Conservation (phyloP, 108 stramenopile genomes). For the Pseudonitzschia multistriata region DNA sequence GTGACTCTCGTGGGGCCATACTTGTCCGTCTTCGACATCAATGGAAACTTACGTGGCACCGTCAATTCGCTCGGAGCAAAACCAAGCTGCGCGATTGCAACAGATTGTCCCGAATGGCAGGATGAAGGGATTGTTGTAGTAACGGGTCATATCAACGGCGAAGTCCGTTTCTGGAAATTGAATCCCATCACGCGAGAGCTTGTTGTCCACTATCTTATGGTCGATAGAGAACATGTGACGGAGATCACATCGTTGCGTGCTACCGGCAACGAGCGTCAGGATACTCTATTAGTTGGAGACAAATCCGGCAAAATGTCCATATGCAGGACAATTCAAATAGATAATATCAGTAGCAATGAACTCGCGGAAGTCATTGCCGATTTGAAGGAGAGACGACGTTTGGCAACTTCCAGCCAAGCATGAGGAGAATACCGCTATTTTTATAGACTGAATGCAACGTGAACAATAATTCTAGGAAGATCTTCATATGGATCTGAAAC, state of each 20-base stretch:
- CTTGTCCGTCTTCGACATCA: conserved; percentile 86
- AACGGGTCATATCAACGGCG: conserved; percentile 93
- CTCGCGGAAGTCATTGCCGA: conserved; percentile 30
- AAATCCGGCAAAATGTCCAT: conserved; percentile 81
- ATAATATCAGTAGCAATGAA: conserved; percentile 61
- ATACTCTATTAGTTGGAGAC: conserved; percentile 88
- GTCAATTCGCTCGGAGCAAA: conserved; percentile 54
- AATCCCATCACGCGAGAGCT: conserved; percentile 55
- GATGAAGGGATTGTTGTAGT: conserved; percentile 88
- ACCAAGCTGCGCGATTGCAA: conserved; percentile 83
- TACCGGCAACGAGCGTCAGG: conserved; percentile 60
- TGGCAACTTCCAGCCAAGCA: not conserved
- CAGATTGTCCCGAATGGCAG: conserved; percentile 93
- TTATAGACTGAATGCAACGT: not conserved
- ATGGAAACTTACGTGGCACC: conserved; percentile 84
- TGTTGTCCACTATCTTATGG: conserved; percentile 54
- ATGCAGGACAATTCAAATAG: conserved; percentile 73
- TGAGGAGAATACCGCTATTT: not conserved
- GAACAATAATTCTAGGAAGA: too few relatives aligned
- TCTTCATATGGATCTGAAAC: too few relatives aligned
- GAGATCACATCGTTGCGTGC: conserved; percentile 76
- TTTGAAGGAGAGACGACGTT: conserved; percentile 5
- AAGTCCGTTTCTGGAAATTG: conserved; percentile 88
- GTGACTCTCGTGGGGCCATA: conserved; percentile 77
- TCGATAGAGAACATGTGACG: conserved; percentile 69